Evolutionary conservation across 495 filamentous ascomycete genomes (phyloP).

Genomic region (Diplogelasinospora grovesii): DNA sequence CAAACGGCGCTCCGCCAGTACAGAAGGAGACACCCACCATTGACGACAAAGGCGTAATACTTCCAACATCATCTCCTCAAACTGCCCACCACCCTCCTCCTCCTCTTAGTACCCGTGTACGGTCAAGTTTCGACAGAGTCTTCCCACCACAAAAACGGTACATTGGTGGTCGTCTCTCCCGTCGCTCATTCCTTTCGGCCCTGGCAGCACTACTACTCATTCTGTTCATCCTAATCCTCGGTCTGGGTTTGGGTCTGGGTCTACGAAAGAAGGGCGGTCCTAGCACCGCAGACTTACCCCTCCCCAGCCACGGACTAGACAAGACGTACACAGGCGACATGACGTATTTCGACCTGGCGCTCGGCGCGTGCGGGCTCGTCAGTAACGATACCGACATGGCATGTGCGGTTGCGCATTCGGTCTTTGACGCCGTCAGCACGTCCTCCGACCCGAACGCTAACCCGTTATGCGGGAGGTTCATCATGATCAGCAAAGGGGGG

Average conservation of each 20-base stretch:
- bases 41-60: not conserved
- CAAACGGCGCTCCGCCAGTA: not conserved
- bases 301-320: constrained; percentile 40
- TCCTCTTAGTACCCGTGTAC: constrained; percentile 6
- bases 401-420: constrained; percentile 57
- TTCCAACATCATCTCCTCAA: not conserved
- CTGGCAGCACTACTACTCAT: constrained; percentile 15
- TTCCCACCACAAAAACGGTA: constrained; percentile 37
- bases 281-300: constrained; percentile 39
- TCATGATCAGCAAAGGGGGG: constrained; percentile 43
- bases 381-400: constrained; percentile 48
- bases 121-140: constrained; percentile 24
- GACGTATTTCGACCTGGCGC: constrained; percentile 61
- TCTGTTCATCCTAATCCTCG: constrained; percentile 21
- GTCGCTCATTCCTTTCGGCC: constrained; percentile 31
- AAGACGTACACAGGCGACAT: constrained; percentile 55
- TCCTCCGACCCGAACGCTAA: constrained; percentile 59
- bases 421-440: constrained; percentile 53
- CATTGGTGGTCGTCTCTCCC: constrained; percentile 26
- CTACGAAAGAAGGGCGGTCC: constrained; percentile 9
- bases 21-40: not conserved
- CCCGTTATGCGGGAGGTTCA: constrained; percentile 59
- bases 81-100: not conserved
- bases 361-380: constrained; percentile 65
- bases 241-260: constrained; percentile 28